Evolutionary conservation across 2,329 filamentous ascomycete genomes (phyloP), one percentile per base, ranked within the genome.

Genomic region (Chalaropsis ovoidea): DNA sequence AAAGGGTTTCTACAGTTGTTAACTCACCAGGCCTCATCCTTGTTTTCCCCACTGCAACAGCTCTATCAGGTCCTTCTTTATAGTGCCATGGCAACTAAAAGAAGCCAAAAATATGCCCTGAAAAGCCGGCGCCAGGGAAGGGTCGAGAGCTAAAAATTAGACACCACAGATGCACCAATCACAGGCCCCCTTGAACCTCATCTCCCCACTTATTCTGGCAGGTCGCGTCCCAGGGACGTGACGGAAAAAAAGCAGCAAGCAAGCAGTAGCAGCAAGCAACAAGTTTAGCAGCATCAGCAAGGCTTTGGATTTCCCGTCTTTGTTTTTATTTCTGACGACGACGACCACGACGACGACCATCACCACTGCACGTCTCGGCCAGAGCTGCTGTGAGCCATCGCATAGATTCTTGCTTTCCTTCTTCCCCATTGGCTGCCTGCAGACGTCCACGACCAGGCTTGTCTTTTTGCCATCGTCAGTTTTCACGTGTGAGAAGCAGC

Each of bases 181-280:
- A 58, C 27, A 58, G 17, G 1, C 2, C 13, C 17, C 2, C 3
- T 2, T 35, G 1, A 8, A 2, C 27, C 0, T 3, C 2, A 35
- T 4, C 2, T 31, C 15, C 27, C 52, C 52, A 58, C 52, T 58
- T 58, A 31, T 62, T 62, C 31, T 27, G 42, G 61, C 61, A 62
- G 42, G 61, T 62, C 45, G 61, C 17, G 42, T 62, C 22, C 61
- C 19, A 62, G 42, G 47, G 49, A 66, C 65, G 65, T 66, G 65
- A 66, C 65, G 47, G 47, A 58, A 62, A 56, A 62, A 64, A 39
- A 58, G 52, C 52, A 58, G 3, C 24, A 35, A 56, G 24, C 24
- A 35, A 58, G 24, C 27, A 58, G 52, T 8, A 39, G 31, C 52
- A 58, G 10, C n/a, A 58, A 52, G 24, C 19, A 52, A 31, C 31